Evolutionary conservation across 306 rosid genomes (phyloP).

Genomic region (Vigna reflexopilosa): DNA sequence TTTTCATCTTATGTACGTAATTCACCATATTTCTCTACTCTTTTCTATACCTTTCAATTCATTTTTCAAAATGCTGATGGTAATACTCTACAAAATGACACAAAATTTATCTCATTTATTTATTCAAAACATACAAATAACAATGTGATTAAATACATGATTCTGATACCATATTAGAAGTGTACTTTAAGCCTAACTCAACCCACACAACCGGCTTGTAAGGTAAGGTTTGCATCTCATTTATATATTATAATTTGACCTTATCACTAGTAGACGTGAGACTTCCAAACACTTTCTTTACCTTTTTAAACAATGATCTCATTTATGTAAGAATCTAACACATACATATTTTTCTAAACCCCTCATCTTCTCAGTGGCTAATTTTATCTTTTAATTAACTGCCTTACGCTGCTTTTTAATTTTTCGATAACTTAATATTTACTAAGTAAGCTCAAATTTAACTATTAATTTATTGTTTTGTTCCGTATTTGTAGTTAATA

Average conservation of each 20-base stretch:
- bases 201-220: too few species aligned
- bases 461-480: background rate
- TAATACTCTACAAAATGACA: background rate
- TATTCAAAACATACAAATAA: constrained; percentile 6
- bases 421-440: background rate
- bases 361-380: too few species aligned
- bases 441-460: background rate
- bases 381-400: background rate
- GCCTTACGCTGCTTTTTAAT: background rate
- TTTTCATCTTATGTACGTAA: background rate
- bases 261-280: too few species aligned
- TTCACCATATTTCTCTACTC: background rate
- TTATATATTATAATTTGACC: too few species aligned
- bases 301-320: too few species aligned
- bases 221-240: too few species aligned
- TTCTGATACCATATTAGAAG: too few species aligned
- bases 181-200: too few species aligned
- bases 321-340: too few species aligned
- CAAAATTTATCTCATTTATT: background rate
- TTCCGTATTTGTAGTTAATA: background rate
- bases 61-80: background rate
- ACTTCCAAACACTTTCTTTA: too few species aligned
- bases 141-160: background rate
- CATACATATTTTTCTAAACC: too few species aligned
- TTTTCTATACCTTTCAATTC: background rate